Conservation (phyloP, 352 stramenopile genomes). For the Blastocystis sp. region DNA sequence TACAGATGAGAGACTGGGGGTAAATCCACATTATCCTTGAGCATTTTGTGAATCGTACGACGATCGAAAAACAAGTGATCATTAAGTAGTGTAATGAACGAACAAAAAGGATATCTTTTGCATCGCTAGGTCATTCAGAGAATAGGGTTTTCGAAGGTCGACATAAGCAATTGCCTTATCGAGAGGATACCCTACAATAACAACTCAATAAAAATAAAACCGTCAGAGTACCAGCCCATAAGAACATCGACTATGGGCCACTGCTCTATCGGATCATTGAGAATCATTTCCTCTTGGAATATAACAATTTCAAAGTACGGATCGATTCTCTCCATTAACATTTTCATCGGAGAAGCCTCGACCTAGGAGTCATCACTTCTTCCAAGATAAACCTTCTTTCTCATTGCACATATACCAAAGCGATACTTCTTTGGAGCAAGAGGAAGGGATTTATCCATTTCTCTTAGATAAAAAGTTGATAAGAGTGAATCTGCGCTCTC, state of each 20-base stretch:
- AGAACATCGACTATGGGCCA: conserved; percentile 91
- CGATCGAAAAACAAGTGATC: conserved; percentile 72
- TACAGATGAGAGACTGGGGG: neutral
- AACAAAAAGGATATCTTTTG: conserved; percentile 72
- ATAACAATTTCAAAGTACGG: conserved; percentile 87
- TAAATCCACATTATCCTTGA: conserved; percentile 71
- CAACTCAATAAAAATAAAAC: conserved; percentile 52
- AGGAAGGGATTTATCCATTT: conserved; percentile 42
- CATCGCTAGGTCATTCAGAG: conserved; percentile 94
- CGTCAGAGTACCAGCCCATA: conserved; percentile 95
- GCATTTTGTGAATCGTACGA: conserved; percentile 86
- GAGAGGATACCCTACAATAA: conserved; percentile 79
- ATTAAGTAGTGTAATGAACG: neutral
- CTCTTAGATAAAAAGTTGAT: neutral
- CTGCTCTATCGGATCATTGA: conserved; percentile 82
- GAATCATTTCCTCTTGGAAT: conserved; percentile 92
- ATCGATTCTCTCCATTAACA: conserved; percentile 27
- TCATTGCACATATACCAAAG: conserved; percentile 94
- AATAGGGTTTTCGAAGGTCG: conserved; percentile 83
- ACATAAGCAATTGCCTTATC: conserved; percentile 93
- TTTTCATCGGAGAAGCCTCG: conserved; percentile 77
- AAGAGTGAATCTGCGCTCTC: neutral
- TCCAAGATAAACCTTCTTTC: conserved; percentile 96
- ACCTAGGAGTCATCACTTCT: conserved; percentile 88
- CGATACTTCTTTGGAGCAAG: conserved; percentile 56